Evolutionary conservation across 345 rosid genomes (phyloP).

Genomic region (Heritiera fomes): DNA sequence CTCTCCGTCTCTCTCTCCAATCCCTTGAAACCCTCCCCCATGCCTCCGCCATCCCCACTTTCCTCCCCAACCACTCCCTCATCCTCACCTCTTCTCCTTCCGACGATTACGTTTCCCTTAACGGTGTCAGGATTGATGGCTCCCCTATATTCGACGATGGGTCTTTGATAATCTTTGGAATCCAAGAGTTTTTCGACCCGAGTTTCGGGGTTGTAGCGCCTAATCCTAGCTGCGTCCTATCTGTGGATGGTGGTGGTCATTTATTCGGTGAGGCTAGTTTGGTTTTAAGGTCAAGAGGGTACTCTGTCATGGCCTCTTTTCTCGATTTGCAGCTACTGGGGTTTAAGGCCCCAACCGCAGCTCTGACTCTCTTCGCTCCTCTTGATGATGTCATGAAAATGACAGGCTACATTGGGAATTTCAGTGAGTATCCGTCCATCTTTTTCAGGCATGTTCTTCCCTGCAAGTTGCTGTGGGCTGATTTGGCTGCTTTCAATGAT

Average conservation of each 20-base stretch:
- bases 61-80: conserved; percentile 38
- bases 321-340: conserved; percentile 42
- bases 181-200: conserved; percentile 37
- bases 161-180: conserved; percentile 38
- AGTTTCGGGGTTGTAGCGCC: conserved; percentile 16
- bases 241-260: not conserved
- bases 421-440: conserved; percentile 27
- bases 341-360: conserved; percentile 10
- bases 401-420: conserved; percentile 15
- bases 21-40: conserved; percentile 39
- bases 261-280: conserved; percentile 26
- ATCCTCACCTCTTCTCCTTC: conserved; percentile 30
- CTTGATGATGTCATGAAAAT: conserved; percentile 33
- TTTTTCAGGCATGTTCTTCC: conserved; percentile 42
- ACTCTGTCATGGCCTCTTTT: conserved; percentile 45
- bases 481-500: conserved; percentile 29
- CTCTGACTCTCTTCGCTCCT: conserved; percentile 50
- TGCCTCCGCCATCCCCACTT: conserved; percentile 42
- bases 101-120: conserved; percentile 21
- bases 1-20: conserved; percentile 32
- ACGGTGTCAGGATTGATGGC: conserved; percentile 31
- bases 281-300: conserved; percentile 39
- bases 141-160: conserved; percentile 41
- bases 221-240: conserved; percentile 19
- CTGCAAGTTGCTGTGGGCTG: conserved; percentile 37